These are phyloP conservation scores for Multifurca ochricompacta DNA, from an alignment of 768 basidiomycete genomes.

Conservation along the genomic window DNA sequence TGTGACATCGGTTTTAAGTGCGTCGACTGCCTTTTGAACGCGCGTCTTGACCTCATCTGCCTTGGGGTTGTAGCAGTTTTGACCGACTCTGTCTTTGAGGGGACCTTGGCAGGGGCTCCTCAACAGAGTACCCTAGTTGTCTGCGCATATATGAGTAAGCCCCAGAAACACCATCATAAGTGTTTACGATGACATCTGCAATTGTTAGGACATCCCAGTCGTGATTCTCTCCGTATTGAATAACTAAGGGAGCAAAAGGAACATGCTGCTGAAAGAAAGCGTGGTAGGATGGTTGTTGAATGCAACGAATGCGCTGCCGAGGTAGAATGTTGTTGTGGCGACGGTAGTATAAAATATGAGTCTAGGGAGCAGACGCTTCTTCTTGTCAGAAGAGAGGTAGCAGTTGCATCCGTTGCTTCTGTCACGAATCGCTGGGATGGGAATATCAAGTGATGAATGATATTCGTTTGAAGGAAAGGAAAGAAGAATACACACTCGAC, in stretches of 20 bases:
- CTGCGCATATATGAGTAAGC: constrained; percentile 46
- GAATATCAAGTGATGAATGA: neutral
- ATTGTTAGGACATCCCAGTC: constrained; percentile 73
- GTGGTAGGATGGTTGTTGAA: constrained; percentile 75
- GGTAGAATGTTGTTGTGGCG: constrained; percentile 70
- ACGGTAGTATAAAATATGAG: constrained; percentile 63
- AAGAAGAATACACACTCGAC: constrained; percentile 43
- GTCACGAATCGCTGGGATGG: constrained; percentile 52
- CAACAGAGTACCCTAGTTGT: constrained; percentile 35
- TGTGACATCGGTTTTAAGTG: constrained; percentile 44
- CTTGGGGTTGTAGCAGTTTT: constrained; percentile 26
- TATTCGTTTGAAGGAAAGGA: constrained; percentile 9
- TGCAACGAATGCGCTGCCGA: constrained; percentile 70
- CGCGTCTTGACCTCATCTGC: constrained; percentile 39
- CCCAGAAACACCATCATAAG: constrained; percentile 40
- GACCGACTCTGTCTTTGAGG: neutral
- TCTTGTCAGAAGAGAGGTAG: constrained; percentile 36
- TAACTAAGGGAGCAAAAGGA: constrained; percentile 67
- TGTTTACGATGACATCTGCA: constrained; percentile 46
- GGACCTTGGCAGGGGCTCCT: constrained; percentile 5
- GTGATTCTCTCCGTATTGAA: constrained; percentile 74
- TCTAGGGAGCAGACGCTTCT: constrained; percentile 45
- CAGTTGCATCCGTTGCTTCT: constrained; percentile 28
- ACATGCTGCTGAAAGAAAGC: constrained; percentile 79
- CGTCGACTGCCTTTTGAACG: constrained; percentile 35